Evolutionary conservation across 441 rosid species (phyloP), one percentile per base, ranked within the genome.

Genomic region (Eutrema salsugineum): DNA sequence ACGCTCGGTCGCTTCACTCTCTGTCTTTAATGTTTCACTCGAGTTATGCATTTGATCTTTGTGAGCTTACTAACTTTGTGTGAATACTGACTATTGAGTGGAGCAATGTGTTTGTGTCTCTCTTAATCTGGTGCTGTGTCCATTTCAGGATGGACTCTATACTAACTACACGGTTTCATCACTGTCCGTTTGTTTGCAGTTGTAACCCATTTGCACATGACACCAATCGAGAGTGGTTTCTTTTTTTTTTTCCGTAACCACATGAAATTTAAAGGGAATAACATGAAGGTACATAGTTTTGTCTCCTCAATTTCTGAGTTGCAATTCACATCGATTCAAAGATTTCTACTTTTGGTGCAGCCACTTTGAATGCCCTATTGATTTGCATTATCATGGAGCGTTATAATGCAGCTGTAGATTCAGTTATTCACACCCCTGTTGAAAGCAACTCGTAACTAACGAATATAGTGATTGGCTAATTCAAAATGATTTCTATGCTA

Each of bases 251-350:
- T 7, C 46, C 3, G 35, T 6, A 35, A 17, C 42, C 63, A 68
- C 70, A 27, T 68, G 65, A 59, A 6, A 28, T 19, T 53, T 62
- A 44, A 61, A 61, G 58, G 63, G 30, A 68, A 62, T 61, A 75
- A 68, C 74, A 68, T 75, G 79, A 75, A 53, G 79, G 70, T 75
- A 75, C 74, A 38, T 19, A 14, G 38, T 54, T 54, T 75, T 68
- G 79, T 68, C 66, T 75, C 74, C n/a, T 68, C 74, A 62, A 28
- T 68, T 55, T 75, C 65, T 17, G 47, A 54, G 17, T 47, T 46
- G 42, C 44, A 16, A 9, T 54, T 53, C 16, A 47, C 16, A 5
- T 53, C n/a, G 17, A 15, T 36, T 22, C 65, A 54, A 19, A 64
- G 35, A 46, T 39, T 57, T 62, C 67, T 39, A 66, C 46, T 28